These are phyloP conservation scores for Phytophthora foliorum DNA, from an alignment of 352 stramenopile species.

Conservation along the genomic window DNA sequence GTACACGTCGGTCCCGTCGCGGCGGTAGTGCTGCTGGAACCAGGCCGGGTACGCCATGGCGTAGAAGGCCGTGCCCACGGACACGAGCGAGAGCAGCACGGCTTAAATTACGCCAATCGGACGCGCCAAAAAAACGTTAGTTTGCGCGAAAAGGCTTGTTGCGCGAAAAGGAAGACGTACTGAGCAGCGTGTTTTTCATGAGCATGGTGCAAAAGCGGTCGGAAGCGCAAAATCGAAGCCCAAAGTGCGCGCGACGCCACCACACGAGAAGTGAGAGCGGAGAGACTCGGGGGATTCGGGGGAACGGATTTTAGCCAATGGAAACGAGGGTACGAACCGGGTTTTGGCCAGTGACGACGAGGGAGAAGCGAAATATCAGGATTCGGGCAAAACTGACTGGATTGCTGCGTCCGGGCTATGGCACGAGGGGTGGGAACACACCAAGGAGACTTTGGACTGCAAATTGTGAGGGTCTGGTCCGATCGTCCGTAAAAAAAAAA, in stretches of 20 bases:
- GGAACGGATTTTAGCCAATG: neutral
- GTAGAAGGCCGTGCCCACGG: slow-evolving; percentile 82
- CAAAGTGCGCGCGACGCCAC: slow-evolving; percentile 33
- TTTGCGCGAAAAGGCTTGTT: neutral
- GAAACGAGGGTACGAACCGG: neutral
- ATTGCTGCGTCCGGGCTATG: too few relatives aligned
- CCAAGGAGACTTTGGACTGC: too few relatives aligned
- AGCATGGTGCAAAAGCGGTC: slow-evolving; percentile 33
- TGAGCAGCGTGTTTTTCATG: slow-evolving; percentile 84
- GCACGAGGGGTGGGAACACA: too few relatives aligned
- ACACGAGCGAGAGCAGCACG: slow-evolving; percentile 82
- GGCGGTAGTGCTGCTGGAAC: slow-evolving; percentile 89
- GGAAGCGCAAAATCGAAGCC: too few relatives aligned
- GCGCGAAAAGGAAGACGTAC: slow-evolving; percentile 50
- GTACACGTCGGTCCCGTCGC: slow-evolving; percentile 76
- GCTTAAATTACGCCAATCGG: slow-evolving; percentile 43
- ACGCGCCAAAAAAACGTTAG: slow-evolving; percentile 7
- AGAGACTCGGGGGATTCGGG: too few relatives aligned
- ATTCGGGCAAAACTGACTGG: too few relatives aligned
- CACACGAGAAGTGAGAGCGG: slow-evolving; percentile 46
- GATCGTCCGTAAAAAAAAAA: too few relatives aligned
- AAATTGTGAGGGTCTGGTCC: too few relatives aligned
- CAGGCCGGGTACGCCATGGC: slow-evolving; percentile 83
- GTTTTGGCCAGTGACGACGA: neutral
- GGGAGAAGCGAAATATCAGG: neutral